Base-by-base conservation (phyloP, 441 rosid species). In the Omphalea diandra region DNA sequence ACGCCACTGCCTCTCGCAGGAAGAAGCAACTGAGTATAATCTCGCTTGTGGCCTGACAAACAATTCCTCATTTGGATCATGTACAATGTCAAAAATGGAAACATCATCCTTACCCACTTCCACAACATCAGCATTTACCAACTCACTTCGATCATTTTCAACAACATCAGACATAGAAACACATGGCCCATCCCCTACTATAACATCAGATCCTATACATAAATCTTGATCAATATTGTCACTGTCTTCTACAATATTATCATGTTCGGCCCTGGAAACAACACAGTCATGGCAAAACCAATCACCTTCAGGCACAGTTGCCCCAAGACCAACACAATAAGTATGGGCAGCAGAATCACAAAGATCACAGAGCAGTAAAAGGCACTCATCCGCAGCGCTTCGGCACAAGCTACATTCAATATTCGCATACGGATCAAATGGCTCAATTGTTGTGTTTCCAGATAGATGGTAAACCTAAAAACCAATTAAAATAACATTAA, bases 241-340 rank as follows among this genome's bases (percentile, higher is more conserved):
- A 60, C 50, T 59, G 44, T 82, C 82, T 47, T 46, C 56, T 70
- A 82, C 78, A 7, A 62, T 50, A 14, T 67, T 68, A 7, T 75
- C 68, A 44, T 83, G 84, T 68, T 82, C 82, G 8, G 63, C 77
- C 71, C 80, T 82, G 27, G 84, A 67, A 72, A 86, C 53, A 33
- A 75, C 54, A 71, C 88, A 88, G 29, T 88, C 90, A 58, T 74
- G 72, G 73, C 89, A 86, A 77, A 79, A 83, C 93, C 89, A 88
- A 72, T 88, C 93, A 50, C 86, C 88, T 26, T 81, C 83, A 5
- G 89, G 89, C 4, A 86, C 85, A 67, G 86, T 78, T 47, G 33
- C 32, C 35, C 85, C 86, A 70, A 88, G 63, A 46, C 85, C 93
- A 54, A 79, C 83, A 63, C 89, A 88, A 65, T 77, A 85, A 31